Evolutionary conservation across 768 basidiomycete genomes (phyloP).

Genomic region (Auricularia sp.): DNA sequence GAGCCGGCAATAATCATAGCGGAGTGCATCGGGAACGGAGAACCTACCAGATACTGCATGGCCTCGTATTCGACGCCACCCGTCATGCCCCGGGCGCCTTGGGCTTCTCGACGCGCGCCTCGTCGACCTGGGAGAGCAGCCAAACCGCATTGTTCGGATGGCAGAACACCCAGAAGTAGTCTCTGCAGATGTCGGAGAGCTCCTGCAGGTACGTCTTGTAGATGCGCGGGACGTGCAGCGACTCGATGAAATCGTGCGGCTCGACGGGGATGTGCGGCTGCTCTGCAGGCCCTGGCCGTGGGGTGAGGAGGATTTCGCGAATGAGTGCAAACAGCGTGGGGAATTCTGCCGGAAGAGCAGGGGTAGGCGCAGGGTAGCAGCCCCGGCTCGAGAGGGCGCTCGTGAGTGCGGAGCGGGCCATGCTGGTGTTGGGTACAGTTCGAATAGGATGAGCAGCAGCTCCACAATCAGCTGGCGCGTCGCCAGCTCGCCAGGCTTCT

Average conservation of each 20-base stretch:
- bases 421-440: slow-evolving; percentile 63
- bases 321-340: slow-evolving; percentile 61
- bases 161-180: slow-evolving; percentile 96
- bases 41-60: slow-evolving; percentile 82
- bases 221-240: slow-evolving; percentile 54
- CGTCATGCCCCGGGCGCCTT: slow-evolving; percentile 96
- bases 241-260: slow-evolving; percentile 74
- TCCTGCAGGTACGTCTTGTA: slow-evolving; percentile 78
- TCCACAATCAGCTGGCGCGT: slow-evolving; percentile 88
- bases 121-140: slow-evolving; percentile 75
- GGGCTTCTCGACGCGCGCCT: slow-evolving; percentile 76
- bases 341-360: slow-evolving; percentile 49
- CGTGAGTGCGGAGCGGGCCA: slow-evolving; percentile 42
- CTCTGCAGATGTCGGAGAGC: slow-evolving; percentile 80
- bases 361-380: slow-evolving; percentile 17
- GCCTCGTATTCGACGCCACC: slow-evolving; percentile 98
- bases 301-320: slow-evolving; percentile 63
- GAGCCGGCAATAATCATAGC: neutral
- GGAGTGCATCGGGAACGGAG: neutral
- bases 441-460: slow-evolving; percentile 76
- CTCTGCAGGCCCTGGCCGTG: slow-evolving; percentile 55
- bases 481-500: slow-evolving; percentile 91
- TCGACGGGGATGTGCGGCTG: slow-evolving; percentile 50
- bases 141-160: slow-evolving; percentile 91
- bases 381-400: neutral